Evolutionary conservation across 2,329 filamentous ascomycete genomes (phyloP).

Genomic region (Juglanconis sp.): DNA sequence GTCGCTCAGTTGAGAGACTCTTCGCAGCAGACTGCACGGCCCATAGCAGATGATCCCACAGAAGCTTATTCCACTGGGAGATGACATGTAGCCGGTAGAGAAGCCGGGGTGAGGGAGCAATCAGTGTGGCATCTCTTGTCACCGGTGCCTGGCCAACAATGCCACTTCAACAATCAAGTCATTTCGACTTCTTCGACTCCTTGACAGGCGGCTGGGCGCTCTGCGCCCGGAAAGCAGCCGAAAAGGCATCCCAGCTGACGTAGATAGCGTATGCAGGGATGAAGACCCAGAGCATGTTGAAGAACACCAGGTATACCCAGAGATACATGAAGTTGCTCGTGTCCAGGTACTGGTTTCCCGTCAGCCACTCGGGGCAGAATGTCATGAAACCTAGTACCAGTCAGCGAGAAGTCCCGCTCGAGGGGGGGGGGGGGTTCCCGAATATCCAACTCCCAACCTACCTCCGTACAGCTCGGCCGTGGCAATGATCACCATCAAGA

Average conservation of each 20-base stretch:
- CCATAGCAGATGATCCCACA: too few species aligned
- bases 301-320: slow-evolving; percentile 67
- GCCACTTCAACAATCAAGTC: not conserved
- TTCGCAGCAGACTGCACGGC: too few species aligned
- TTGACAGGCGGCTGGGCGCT: slow-evolving; percentile 1
- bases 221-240: slow-evolving; percentile 13
- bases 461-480: slow-evolving; percentile 66
- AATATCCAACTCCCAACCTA: slow-evolving; percentile 26
- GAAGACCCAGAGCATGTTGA: slow-evolving; percentile 66
- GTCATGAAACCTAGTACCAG: slow-evolving; percentile 61
- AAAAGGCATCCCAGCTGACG: slow-evolving; percentile 23
- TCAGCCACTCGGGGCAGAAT: slow-evolving; percentile 68
- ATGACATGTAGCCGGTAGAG: too few species aligned
- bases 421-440: not conserved
- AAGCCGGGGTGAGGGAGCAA: too few species aligned
- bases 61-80: too few species aligned
- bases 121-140: too few species aligned
- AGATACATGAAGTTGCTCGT: slow-evolving; percentile 65
- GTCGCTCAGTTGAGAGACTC: too few species aligned
- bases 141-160: too few species aligned
- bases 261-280: slow-evolving; percentile 59
- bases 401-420: not conserved
- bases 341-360: slow-evolving; percentile 59
- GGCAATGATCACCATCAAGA: slow-evolving; percentile 63
- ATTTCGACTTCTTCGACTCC: slow-evolving; percentile 16